Percentiles rank a stretch among this genome's conserved stretches.
phyloP scores from a whole-genome alignment of 2,329 filamentous ascomycete species.

The Pochonia chlamydosporia region DNA sequence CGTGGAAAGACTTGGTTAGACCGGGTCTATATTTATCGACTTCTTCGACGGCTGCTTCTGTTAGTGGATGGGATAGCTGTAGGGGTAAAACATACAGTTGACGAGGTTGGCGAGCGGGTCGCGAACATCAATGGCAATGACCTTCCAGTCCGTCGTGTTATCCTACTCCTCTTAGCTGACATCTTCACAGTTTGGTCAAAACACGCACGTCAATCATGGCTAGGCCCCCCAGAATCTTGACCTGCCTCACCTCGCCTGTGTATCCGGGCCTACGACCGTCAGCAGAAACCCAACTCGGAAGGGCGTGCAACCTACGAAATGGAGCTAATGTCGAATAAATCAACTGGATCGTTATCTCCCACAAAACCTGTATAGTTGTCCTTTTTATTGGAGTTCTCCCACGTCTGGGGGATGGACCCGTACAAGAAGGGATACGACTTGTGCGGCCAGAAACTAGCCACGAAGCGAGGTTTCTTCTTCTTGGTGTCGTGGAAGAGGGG shows the following conservation, averaged over 20 bases:
- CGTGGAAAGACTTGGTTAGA: slow-evolving; percentile 25
- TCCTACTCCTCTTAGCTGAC: background rate
- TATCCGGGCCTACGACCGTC: slow-evolving; percentile 18
- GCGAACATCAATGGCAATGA: slow-evolving; percentile 31
- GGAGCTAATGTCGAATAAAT: slow-evolving; percentile 32
- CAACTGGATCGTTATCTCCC: slow-evolving; percentile 37
- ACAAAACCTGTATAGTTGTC: slow-evolving; percentile 30
- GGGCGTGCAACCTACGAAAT: slow-evolving; percentile 20
- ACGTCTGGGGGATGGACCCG: slow-evolving; percentile 38
- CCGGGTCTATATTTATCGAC: slow-evolving; percentile 33
- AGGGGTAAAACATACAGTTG: slow-evolving; percentile 20
- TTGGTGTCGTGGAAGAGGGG: slow-evolving; percentile 37
- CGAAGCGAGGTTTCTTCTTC: slow-evolving; percentile 29
- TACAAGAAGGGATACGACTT: slow-evolving; percentile 37
- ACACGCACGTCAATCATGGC: slow-evolving; percentile 31
- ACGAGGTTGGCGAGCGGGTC: slow-evolving; percentile 30
- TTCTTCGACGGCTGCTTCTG: slow-evolving; percentile 19
- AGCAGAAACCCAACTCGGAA: background rate
- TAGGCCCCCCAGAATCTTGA: slow-evolving; percentile 35
- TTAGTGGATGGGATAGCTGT: background rate
- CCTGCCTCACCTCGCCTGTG: slow-evolving; percentile 34
- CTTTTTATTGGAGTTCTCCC: slow-evolving; percentile 35
- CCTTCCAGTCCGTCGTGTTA: slow-evolving; percentile 33
- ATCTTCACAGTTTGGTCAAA: background rate
- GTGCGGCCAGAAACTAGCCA: slow-evolving; percentile 37